Evolutionary conservation across 495 filamentous ascomycete species (phyloP).

Genomic region (Evernia prunastri): DNA sequence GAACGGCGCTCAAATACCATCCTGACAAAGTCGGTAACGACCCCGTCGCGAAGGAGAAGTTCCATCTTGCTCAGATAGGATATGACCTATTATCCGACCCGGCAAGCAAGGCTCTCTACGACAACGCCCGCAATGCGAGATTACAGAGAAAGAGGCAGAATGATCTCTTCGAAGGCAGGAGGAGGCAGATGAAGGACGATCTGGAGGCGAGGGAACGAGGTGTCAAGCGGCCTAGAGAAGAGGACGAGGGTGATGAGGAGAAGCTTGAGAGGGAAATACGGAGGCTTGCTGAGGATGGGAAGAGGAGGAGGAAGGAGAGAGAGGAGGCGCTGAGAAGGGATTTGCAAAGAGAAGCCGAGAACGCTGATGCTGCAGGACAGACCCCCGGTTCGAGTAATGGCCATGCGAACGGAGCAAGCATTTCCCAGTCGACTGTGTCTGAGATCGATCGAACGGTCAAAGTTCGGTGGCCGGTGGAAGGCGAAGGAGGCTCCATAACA

Average conservation of each 20-base stretch:
- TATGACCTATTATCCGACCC: conserved; percentile 65
- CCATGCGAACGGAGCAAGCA: background rate
- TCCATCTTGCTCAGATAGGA: conserved; percentile 66
- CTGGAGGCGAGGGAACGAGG: conserved; percentile 56
- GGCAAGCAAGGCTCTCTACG: conserved; percentile 56
- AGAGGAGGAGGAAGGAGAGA: conserved; percentile 43
- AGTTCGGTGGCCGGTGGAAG: conserved; percentile 51
- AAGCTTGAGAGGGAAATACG: conserved; percentile 54
- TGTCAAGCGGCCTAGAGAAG: conserved; percentile 35
- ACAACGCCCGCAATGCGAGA: conserved; percentile 59
- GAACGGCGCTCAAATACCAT: conserved; percentile 82
- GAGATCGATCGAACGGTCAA: conserved; percentile 55
- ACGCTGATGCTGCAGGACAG: conserved; percentile 28
- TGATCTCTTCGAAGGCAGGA: conserved; percentile 58
- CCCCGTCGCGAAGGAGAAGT: conserved; percentile 57
- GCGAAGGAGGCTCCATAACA: conserved; percentile 38
- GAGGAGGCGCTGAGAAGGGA: conserved; percentile 43
- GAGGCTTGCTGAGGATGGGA: conserved; percentile 59
- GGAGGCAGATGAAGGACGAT: conserved; percentile 70
- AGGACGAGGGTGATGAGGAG: conserved; percentile 50
- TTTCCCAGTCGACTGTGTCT: conserved; percentile 32
- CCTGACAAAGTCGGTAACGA: conserved; percentile 69
- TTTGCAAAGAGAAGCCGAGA: conserved; percentile 35
- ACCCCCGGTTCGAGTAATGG: conserved; percentile 5
- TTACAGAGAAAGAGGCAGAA: conserved; percentile 55